Conservation (phyloP, 805 yeast genomes). For the Lachancea cidri region DNA sequence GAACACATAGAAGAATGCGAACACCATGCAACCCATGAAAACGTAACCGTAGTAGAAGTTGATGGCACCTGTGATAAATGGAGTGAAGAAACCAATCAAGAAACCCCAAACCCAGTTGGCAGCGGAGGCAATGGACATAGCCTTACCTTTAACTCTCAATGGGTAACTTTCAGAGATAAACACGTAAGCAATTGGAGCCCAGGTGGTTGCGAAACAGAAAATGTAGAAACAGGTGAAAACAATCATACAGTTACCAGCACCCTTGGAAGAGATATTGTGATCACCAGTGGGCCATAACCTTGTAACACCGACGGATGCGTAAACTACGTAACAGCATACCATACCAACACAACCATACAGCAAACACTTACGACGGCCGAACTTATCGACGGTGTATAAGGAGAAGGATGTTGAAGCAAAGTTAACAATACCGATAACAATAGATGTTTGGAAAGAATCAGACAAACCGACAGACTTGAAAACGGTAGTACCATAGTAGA, state of each 20-base stretch:
- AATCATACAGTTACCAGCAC: conserved; percentile 64
- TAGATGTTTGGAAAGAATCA: conserved; percentile 55
- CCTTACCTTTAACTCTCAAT: conserved; percentile 60
- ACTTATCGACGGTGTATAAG: conserved; percentile 45
- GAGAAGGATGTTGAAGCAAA: conserved; percentile 52
- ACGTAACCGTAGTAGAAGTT: conserved; percentile 70
- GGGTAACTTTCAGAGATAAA: conserved; percentile 70
- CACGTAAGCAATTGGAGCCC: conserved; percentile 72
- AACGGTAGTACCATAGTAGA: conserved; percentile 60
- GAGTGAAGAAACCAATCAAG: conserved; percentile 67
- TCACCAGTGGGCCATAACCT: conserved; percentile 39
- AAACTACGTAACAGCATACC: conserved; percentile 41
- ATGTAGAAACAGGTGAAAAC: conserved; percentile 67
- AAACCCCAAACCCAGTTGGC: conserved; percentile 68
- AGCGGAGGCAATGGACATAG: conserved; percentile 56
- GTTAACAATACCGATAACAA: conserved; percentile 54
- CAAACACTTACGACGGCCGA: conserved; percentile 47
- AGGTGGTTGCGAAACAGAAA: conserved; percentile 70
- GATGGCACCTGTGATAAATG: conserved; percentile 60
- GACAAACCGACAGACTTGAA: conserved; percentile 55
- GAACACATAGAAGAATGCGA: conserved; percentile 59
- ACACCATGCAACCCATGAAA: conserved; percentile 55
- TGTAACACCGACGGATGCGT: conserved; percentile 57
- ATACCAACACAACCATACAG: conserved; percentile 46
- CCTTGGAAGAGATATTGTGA: conserved; percentile 36